phyloP scores from a whole-genome alignment of 208 protist species.

The Leishmania mexicana region DNA sequence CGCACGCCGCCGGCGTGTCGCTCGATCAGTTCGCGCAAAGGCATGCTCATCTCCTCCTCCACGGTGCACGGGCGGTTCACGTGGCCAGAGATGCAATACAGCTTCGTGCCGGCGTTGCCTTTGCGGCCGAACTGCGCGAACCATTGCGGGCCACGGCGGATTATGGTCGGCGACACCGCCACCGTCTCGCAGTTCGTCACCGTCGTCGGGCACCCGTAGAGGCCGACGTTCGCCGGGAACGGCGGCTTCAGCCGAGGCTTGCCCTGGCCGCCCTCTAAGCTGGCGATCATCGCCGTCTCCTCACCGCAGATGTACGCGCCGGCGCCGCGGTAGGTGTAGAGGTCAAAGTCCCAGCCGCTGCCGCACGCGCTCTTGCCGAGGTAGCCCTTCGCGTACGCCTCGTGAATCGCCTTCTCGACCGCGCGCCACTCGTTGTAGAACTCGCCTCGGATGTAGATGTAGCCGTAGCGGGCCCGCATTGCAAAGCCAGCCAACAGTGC shows the following conservation, averaged over 20 bases:
- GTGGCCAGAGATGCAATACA: slow-evolving; percentile 98
- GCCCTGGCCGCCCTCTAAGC: slow-evolving; percentile 96
- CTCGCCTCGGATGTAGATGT: slow-evolving; percentile 99
- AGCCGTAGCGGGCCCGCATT: slow-evolving; percentile 97
- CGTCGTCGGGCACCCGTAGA: slow-evolving; percentile 99
- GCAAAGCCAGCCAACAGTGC: slow-evolving; percentile 97
- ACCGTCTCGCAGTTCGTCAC: slow-evolving; percentile 99
- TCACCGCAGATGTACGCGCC: slow-evolving; percentile 99
- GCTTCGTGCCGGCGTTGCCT: slow-evolving; percentile 98
- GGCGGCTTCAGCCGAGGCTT: slow-evolving; percentile 99
- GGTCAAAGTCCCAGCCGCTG: slow-evolving; percentile 98
- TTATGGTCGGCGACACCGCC: slow-evolving; percentile 96
- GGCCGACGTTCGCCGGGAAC: slow-evolving; percentile 98
- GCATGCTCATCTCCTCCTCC: slow-evolving; percentile 99
- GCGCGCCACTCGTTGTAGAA: slow-evolving; percentile 97
- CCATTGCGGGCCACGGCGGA: slow-evolving; percentile 93
- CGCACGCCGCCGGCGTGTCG: slow-evolving; percentile 96
- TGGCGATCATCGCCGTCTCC: slow-evolving; percentile 98
- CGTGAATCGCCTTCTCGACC: slow-evolving; percentile 95
- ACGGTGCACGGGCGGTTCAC: slow-evolving; percentile 99
- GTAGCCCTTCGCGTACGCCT: slow-evolving; percentile 96
- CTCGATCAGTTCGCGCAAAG: slow-evolving; percentile 97
- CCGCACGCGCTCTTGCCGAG: slow-evolving; percentile 98
- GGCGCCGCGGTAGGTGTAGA: slow-evolving; percentile 97
- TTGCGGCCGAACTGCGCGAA: slow-evolving; percentile 97